Evolutionary conservation across 2,329 filamentous ascomycete genomes (phyloP), one percentile per base, ranked within the genome.

Genomic region (Pyrenophora teres): DNA sequence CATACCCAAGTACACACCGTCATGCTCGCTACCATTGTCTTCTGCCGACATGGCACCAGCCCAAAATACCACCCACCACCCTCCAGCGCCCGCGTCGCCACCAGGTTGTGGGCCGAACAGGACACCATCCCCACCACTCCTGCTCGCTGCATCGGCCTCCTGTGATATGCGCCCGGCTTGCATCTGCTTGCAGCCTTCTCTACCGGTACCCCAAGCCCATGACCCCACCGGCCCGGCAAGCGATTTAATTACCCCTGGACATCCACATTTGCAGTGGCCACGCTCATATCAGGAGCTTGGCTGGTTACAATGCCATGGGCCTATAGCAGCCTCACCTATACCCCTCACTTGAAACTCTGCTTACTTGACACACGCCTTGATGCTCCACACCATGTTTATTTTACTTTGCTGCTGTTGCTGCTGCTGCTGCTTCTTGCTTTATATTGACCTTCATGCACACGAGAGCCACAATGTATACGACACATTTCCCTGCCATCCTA

Each of bases 281-380:
- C 19, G 16, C 43, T 56, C 57, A 56, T 62, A 56, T 62, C 16
- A n/a, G 38, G 15, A 16, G 36, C 31, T 60, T 60, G 59, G 54
- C 57, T 46, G 37, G 47, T 25, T 53, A 56, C 52, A 42, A 43
- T 40, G 39, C 46, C 36, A 48, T 19, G 16, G 40, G 15, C 50
- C 57, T 63, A 69, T 69, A 69, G 21, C 33, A 40, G 56, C 59
- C 60, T 59, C 65, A 69, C 63, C 58, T 71, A 70, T 67, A 68
- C 48, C 61, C 61, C 56, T 25, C 36, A 25, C 35, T 46, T 40
- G 27, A 42, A 47, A 45, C 40, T 49, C 48, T 51, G 36, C 49
- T 59, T 52, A 39, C 49, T 59, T 52, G 42, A 52, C 55, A 58
- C 52, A 55, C 60, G 51, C 57, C 52, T 43, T 49, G 50, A 60